Evolutionary conservation across 208 protist genomes (phyloP), one percentile per base, ranked within the genome.

Genomic region (Acanthamoeba triangularis): DNA sequence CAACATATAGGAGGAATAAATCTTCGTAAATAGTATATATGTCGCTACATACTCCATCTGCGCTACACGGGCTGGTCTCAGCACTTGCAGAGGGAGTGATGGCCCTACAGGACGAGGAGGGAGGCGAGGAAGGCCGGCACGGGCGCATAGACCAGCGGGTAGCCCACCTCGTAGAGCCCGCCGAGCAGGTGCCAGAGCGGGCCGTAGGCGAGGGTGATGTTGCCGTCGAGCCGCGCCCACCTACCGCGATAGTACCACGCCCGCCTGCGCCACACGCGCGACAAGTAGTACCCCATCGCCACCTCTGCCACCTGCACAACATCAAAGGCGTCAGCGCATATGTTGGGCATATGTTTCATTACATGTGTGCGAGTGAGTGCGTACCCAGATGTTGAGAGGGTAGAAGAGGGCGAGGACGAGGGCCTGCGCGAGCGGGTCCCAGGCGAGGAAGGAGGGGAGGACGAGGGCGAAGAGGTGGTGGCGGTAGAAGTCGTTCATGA

Each of bases 401-500:
- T 76, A 92, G 25, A 47, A n/a, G 7, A 74, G n/a, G 28, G 37
- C 23, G 4, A 56, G 52, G 3, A 67, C 0, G 37, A 25, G 5
- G 28, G 10, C 14, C 35, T 74, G 85, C 47, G 37, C 56, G 5
- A 72, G 2, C 1, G 41, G 59, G 18, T 49, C 14, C 59, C 54
- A 92, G 2, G 25, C 6, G 61, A 37, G 20, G 8, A 92, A 92
- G 52, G 33, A 54, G 11, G 59, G 85, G n/a, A 92, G 7, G 35
- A 74, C 4, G 1, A 92, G 41, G 35, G 59, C 11, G 85, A 74
- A 92, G 59, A 92, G 37, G 16, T 25, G n/a, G n/a, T 67, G 13
- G 20, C 35, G 85, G 35, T 92, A 92, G 85, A 92, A 47, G 37
- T 92, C 59, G 63, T 67, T 92, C 59, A 67, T 74, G 41, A 92